Conservation (phyloP, 176 grass and related monocot species). For the Cymbopogon citratus region DNA sequence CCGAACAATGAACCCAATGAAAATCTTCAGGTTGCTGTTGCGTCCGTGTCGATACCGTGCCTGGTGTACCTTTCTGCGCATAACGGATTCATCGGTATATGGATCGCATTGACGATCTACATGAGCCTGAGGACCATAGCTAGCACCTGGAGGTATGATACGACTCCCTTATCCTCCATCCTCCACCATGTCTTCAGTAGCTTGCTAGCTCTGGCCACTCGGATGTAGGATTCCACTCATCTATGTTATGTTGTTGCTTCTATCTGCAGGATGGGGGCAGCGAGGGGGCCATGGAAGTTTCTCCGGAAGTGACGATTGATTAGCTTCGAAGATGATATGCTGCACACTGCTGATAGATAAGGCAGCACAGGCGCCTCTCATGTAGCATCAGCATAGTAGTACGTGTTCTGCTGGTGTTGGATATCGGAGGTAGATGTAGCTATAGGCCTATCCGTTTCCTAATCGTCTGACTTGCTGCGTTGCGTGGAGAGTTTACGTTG, state of each 20-base stretch:
- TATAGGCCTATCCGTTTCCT: constrained; percentile 1
- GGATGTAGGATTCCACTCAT: not conserved
- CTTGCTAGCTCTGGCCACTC: not conserved
- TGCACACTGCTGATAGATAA: constrained; percentile 24
- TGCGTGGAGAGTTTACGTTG: constrained; percentile 6
- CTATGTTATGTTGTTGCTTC: not conserved
- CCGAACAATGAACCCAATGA: not conserved
- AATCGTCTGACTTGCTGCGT: not conserved
- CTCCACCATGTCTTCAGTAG: not conserved
- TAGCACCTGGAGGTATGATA: constrained; percentile 71
- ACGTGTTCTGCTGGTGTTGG: not conserved
- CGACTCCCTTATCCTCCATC: constrained; percentile 6
- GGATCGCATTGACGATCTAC: constrained; percentile 94
- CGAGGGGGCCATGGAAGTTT: constrained; percentile 76
- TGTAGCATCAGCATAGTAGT: constrained; percentile 30
- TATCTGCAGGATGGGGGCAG: constrained; percentile 53
- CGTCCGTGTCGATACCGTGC: constrained; percentile 61
- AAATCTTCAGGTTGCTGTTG: constrained; percentile 73
- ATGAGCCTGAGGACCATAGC: constrained; percentile 88
- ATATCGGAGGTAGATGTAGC: not conserved
- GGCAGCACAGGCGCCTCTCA: not conserved
- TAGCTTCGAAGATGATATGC: not conserved
- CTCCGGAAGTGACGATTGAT: constrained; percentile 43
- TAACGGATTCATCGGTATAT: constrained; percentile 88
- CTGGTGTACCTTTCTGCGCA: constrained; percentile 63